Conservation (phyloP, 306 rosid genomes). For the Vigna angularis region DNA sequence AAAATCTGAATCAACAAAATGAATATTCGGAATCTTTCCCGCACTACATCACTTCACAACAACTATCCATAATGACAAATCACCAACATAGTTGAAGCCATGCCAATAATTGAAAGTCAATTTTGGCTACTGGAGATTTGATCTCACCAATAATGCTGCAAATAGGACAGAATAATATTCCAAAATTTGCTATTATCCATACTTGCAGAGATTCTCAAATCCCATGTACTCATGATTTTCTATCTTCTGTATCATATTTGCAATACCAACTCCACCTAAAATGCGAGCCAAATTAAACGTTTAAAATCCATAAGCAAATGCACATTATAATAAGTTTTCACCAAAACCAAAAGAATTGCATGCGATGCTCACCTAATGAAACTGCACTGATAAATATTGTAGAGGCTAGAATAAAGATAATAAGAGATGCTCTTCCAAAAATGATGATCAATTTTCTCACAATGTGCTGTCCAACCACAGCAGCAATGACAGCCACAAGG, state of each 20-base stretch:
- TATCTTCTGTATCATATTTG: constrained; percentile 64
- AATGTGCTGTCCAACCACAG: constrained; percentile 74
- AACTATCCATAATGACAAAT: constrained; percentile 3
- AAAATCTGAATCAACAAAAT: neutral
- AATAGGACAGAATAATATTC: constrained; percentile 37
- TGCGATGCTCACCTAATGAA: constrained; percentile 62
- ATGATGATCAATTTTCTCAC: constrained; percentile 70
- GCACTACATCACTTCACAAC: constrained; percentile 27
- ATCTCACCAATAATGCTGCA: neutral
- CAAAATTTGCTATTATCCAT: constrained; percentile 40
- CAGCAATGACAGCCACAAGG: constrained; percentile 80
- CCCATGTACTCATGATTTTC: constrained; percentile 78
- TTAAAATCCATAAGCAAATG: constrained; percentile 22
- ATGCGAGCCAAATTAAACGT: constrained; percentile 1
- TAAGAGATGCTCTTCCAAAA: constrained; percentile 87
- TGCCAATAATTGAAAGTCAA: constrained; percentile 22
- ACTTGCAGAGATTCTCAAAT: constrained; percentile 83
- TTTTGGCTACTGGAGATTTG: constrained; percentile 1
- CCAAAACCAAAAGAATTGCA: neutral
- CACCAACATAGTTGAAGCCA: neutral
- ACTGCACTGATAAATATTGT: constrained; percentile 81
- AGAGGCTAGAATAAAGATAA: constrained; percentile 82
- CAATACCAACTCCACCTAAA: constrained; percentile 88
- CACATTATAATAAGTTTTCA: neutral
- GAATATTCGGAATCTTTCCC: constrained; percentile 31